These are phyloP conservation scores for Yamadazyma triangularis DNA, from an alignment of 1,139 yeast genomes.

Conservation along the genomic window DNA sequence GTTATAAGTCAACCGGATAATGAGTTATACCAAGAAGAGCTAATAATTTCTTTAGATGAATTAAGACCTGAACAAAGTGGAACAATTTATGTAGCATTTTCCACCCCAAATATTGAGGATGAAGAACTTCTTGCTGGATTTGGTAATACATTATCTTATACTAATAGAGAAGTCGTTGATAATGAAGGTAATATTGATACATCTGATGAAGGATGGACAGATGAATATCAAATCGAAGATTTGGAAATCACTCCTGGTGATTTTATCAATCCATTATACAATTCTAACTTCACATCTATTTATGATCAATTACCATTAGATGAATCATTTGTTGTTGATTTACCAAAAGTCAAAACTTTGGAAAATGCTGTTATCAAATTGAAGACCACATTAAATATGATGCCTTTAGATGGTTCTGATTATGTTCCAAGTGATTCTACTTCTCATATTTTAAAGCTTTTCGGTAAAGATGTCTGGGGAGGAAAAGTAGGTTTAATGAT, in stretches of 20 bases:
- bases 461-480: conserved; percentile 77
- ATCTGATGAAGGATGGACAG: conserved; percentile 85
- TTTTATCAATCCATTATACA: conserved; percentile 71
- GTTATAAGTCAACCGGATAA: conserved; percentile 65
- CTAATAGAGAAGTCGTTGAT: conserved; percentile 77
- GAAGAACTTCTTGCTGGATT: conserved; percentile 51
- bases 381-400: conserved; percentile 61
- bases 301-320: conserved; percentile 64
- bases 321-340: conserved; percentile 32
- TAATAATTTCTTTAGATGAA: conserved; percentile 68
- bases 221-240: conserved; percentile 88
- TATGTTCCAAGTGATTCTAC: conserved; percentile 57
- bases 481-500: conserved; percentile 65
- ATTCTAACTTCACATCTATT: conserved; percentile 68
- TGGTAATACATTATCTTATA: conserved; percentile 67
- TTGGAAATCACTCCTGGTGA: conserved; percentile 77
- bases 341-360: conserved; percentile 30
- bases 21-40: conserved; percentile 61
- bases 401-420: conserved; percentile 79
- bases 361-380: conserved; percentile 44
- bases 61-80: conserved; percentile 71
- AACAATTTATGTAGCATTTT: conserved; percentile 73
- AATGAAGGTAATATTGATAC: conserved; percentile 63
- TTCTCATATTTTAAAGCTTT: conserved; percentile 71
- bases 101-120: conserved; percentile 43